Evolutionary conservation across 2,329 filamentous ascomycete species (phyloP).

Genomic region (Neoarthrinium moseri): DNA sequence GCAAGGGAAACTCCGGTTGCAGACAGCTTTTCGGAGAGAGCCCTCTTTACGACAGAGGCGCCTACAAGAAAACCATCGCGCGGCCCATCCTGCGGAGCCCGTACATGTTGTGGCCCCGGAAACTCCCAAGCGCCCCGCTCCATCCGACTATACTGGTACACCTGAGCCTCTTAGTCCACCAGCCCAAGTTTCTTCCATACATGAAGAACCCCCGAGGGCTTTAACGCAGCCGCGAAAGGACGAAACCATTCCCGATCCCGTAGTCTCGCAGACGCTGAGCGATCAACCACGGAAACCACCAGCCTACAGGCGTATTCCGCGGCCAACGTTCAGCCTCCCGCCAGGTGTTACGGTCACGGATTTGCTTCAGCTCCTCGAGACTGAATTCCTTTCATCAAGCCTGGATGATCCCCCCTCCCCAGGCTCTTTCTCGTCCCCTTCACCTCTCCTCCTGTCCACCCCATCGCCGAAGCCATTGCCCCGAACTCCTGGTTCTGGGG

Average conservation of each 20-base stretch:
- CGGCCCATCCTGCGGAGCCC: neutral
- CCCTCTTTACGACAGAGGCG: constrained; percentile 6
- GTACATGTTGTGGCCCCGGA: neutral
- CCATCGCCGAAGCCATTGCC: neutral
- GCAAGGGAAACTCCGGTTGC: constrained; percentile 9
- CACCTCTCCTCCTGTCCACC: constrained; percentile 4
- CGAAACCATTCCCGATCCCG: neutral
- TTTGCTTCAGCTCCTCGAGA: constrained; percentile 8
- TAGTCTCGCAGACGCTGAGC: too few relatives aligned
- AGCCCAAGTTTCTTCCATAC: too few relatives aligned
- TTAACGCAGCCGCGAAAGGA: neutral
- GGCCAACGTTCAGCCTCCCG: constrained; percentile 9
- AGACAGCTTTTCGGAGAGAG: constrained; percentile 6
- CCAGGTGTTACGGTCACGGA: constrained; percentile 8
- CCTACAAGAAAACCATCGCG: neutral
- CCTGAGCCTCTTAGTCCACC: neutral
- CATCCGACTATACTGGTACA: neutral
- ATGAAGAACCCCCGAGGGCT: neutral
- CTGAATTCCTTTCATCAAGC: constrained; percentile 5
- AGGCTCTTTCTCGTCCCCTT: neutral
- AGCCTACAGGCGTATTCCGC: constrained; percentile 6
- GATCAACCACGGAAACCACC: constrained; percentile 1
- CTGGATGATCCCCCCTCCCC: neutral
- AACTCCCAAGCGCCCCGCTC: neutral
- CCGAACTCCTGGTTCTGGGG: neutral